Percentiles rank a stretch among this genome's conserved stretches.
These are phyloP conservation scores for Allium cepa DNA, from an alignment of 106 monocot species.

Conservation along the genomic window DNA sequence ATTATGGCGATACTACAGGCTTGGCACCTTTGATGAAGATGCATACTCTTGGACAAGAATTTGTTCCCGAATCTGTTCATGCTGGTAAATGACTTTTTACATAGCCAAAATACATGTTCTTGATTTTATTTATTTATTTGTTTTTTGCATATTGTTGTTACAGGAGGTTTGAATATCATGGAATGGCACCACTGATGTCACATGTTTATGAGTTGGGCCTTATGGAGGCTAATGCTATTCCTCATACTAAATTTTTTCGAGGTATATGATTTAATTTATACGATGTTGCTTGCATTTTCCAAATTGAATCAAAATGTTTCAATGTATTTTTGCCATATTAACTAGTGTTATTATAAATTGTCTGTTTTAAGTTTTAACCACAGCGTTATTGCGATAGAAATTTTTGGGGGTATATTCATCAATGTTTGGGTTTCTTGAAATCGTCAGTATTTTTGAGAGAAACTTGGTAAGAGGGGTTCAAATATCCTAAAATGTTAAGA, in stretches of 20 bases:
- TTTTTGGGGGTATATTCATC: too few relatives aligned
- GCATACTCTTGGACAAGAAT: conserved; percentile 89
- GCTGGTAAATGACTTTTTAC: conserved; percentile 30
- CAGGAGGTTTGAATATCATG: conserved; percentile 85
- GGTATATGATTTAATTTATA: conserved; percentile 22
- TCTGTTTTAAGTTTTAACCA: too few relatives aligned
- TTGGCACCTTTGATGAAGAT: conserved; percentile 87
- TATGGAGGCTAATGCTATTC: conserved; percentile 71
- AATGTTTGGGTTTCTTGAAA: too few relatives aligned
- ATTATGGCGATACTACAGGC: conserved; percentile 68
- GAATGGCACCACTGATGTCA: conserved; percentile 83
- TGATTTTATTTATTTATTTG: background rate
- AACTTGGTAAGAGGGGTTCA: too few relatives aligned
- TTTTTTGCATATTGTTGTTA: background rate
- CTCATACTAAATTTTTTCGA: conserved; percentile 73
- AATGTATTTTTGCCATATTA: too few relatives aligned
- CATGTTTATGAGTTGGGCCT: conserved; percentile 74
- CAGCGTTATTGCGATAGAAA: too few relatives aligned
- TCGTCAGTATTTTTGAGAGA: too few relatives aligned
- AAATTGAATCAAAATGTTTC: too few relatives aligned
- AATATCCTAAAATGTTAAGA: too few relatives aligned
- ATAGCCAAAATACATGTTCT: background rate
- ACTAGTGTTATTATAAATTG: too few relatives aligned
- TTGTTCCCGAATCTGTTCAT: conserved; percentile 82
- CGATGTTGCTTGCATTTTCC: too few relatives aligned